Conservation (phyloP, 2,329 filamentous ascomycete genomes). For the Trichoderma gracile region DNA sequence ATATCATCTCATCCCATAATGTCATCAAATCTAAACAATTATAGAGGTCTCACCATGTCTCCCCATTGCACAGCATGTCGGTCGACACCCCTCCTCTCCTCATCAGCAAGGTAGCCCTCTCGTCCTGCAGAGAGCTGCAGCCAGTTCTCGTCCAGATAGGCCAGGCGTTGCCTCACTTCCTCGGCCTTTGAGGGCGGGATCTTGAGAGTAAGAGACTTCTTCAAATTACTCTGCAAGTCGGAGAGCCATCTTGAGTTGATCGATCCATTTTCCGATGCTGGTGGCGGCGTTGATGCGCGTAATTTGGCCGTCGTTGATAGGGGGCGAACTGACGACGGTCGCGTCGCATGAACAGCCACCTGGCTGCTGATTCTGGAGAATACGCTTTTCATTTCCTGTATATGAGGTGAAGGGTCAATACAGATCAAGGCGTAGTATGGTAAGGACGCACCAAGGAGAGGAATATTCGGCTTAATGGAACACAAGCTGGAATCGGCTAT, state of each 20-base stretch:
- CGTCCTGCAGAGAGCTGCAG: slow-evolving; percentile 69
- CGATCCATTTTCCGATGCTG: slow-evolving; percentile 8
- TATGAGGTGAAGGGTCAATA: no score
- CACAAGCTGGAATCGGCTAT: slow-evolving; percentile 7
- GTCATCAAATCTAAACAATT: neutral
- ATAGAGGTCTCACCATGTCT: slow-evolving; percentile 80
- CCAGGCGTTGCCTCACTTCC: slow-evolving; percentile 26
- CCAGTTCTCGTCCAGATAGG: slow-evolving; percentile 56
- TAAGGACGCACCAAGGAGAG: neutral
- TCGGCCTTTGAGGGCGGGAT: slow-evolving; percentile 5
- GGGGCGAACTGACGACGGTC: slow-evolving; percentile 1
- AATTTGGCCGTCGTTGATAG: neutral
- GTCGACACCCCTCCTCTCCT: slow-evolving; percentile 60
- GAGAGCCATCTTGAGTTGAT: slow-evolving; percentile 34
- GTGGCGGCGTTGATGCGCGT: neutral
- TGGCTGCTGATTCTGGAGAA: neutral
- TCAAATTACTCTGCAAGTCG: slow-evolving; percentile 32
- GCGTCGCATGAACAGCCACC: neutral
- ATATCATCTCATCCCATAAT: neutral
- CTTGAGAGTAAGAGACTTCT: slow-evolving; percentile 21
- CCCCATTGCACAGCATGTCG: slow-evolving; percentile 75
- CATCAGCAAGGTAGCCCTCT: slow-evolving; percentile 70
- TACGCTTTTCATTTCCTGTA: neutral
- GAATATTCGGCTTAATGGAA: neutral
- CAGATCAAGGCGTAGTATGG: no score